phyloP scores from a whole-genome alignment of 768 basidiomycete genomes.

The Lepiota venenata region DNA sequence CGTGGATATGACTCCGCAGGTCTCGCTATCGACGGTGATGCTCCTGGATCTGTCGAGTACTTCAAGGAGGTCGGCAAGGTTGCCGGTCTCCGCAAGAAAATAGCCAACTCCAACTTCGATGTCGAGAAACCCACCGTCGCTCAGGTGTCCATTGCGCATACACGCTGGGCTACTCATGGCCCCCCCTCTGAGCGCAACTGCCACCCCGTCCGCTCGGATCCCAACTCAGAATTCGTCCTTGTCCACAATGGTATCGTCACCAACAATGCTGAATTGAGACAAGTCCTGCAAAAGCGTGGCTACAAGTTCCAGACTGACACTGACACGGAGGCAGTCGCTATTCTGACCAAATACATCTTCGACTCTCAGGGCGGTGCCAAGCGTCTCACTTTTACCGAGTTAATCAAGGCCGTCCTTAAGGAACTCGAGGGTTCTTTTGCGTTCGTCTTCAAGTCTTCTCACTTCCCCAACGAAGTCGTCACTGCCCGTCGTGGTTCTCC shows the following conservation, averaged over 20 bases:
- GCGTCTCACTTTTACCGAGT: slow-evolving; percentile 81
- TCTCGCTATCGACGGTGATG: slow-evolving; percentile 89
- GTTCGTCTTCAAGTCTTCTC: slow-evolving; percentile 95
- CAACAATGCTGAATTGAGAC: slow-evolving; percentile 83
- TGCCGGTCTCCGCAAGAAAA: slow-evolving; percentile 85
- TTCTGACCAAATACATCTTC: slow-evolving; percentile 94
- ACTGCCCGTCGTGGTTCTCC: slow-evolving; percentile 97
- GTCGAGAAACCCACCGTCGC: slow-evolving; percentile 74
- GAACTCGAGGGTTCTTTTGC: slow-evolving; percentile 99
- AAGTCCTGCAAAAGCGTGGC: slow-evolving; percentile 93
- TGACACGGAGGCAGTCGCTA: slow-evolving; percentile 96
- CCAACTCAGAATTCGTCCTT: slow-evolving; percentile 78
- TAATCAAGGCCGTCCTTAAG: slow-evolving; percentile 94
- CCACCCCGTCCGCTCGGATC: slow-evolving; percentile 90
- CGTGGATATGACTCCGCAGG: slow-evolving; percentile 98
- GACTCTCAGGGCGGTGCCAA: slow-evolving; percentile 75
- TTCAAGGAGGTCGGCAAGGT: slow-evolving; percentile 99
- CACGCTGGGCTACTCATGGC: slow-evolving; percentile 99
- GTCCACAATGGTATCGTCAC: slow-evolving; percentile 99
- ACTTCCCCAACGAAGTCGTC: slow-evolving; percentile 96
- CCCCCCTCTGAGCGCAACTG: slow-evolving; percentile 86
- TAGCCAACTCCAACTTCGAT: slow-evolving; percentile 66
- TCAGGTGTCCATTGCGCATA: slow-evolving; percentile 97
- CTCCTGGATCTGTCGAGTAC: slow-evolving; percentile 67
- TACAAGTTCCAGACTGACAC: slow-evolving; percentile 95